Conservation (phyloP, 352 stramenopile genomes). For the Pythium phragmitis region DNA sequence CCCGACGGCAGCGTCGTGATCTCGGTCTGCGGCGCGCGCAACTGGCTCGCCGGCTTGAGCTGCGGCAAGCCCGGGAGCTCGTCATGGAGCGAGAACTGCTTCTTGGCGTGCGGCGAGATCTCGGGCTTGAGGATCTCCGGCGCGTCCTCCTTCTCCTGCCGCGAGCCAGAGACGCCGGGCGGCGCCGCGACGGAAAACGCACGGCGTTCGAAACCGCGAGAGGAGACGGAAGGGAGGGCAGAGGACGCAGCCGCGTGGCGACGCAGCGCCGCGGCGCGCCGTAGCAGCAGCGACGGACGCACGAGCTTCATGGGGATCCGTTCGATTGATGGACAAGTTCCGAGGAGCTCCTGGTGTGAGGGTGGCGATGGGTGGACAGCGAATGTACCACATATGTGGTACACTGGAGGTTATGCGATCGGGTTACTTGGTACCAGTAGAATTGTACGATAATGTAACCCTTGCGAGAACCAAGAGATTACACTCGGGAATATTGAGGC, state of each 20-base stretch:
- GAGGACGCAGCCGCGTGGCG: neutral
- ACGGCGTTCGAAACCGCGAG: slow-evolving; percentile 15
- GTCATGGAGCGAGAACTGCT: slow-evolving; percentile 57
- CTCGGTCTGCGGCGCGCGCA: slow-evolving; percentile 87
- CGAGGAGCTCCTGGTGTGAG: neutral
- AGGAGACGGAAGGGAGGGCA: neutral
- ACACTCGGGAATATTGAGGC: neutral
- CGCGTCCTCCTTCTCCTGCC: slow-evolving; percentile 2
- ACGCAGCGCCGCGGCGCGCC: slow-evolving; percentile 1
- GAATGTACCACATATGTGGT: neutral
- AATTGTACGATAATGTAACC: neutral
- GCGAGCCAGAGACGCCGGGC: neutral
- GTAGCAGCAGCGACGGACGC: slow-evolving; percentile 13
- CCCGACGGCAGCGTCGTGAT: slow-evolving; percentile 93
- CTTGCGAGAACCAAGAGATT: neutral
- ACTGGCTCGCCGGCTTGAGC: slow-evolving; percentile 82
- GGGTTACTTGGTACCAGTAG: slow-evolving; percentile 4
- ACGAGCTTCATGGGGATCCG: slow-evolving; percentile 23
- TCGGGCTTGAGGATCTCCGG: slow-evolving; percentile 63
- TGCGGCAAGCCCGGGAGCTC: slow-evolving; percentile 68
- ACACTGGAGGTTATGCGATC: neutral
- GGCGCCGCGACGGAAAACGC: slow-evolving; percentile 42
- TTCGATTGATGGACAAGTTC: neutral
- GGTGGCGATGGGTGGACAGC: slow-evolving; percentile 20
- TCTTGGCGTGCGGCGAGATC: slow-evolving; percentile 31